Evolutionary conservation across 495 filamentous ascomycete species (phyloP).

Genomic region (Penicillium coprophilum): DNA sequence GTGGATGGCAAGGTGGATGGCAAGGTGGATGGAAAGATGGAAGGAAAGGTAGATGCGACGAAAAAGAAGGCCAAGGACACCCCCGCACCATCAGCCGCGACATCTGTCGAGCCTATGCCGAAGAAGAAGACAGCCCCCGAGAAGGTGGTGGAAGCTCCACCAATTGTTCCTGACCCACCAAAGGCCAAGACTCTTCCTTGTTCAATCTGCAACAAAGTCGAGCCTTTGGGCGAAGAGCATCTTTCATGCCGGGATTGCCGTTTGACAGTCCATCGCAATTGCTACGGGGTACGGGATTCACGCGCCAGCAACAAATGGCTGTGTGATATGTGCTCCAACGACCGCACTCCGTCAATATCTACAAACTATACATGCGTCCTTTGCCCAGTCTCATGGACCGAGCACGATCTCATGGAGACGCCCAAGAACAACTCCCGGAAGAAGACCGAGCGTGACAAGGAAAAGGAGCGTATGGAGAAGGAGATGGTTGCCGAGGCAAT

Average conservation of each 20-base stretch:
- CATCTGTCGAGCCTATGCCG: constrained; percentile 48
- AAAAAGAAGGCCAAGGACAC: constrained; percentile 62
- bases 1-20: constrained; percentile 34
- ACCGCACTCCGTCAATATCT: constrained; percentile 81
- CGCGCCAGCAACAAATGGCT: constrained; percentile 80
- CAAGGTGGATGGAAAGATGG: constrained; percentile 20
- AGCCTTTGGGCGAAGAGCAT: constrained; percentile 68
- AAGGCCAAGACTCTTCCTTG: constrained; percentile 78
- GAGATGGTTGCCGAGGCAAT: constrained; percentile 72
- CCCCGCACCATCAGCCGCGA: constrained; percentile 44
- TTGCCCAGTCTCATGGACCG: constrained; percentile 71
- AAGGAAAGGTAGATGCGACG: constrained; percentile 38
- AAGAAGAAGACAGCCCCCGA: constrained; percentile 61
- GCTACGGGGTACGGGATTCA: constrained; percentile 78
- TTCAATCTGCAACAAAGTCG: constrained; percentile 75
- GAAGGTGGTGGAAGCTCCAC: constrained; percentile 56
- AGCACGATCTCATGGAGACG: constrained; percentile 80
- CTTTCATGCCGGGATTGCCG: constrained; percentile 81
- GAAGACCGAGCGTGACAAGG: constrained; percentile 87
- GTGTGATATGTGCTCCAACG: constrained; percentile 94
- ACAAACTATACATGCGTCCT: constrained; percentile 90
- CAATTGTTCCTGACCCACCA: constrained; percentile 68
- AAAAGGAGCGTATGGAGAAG: constrained; percentile 81
- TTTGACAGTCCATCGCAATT: constrained; percentile 88
- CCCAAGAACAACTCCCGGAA: constrained; percentile 85